A percentile compares a stretch with the other conserved stretches of the same genome.
Evolutionary conservation across 495 filamentous ascomycete genomes (phyloP).

Genomic region (Trichoderma erinaceum): DNA sequence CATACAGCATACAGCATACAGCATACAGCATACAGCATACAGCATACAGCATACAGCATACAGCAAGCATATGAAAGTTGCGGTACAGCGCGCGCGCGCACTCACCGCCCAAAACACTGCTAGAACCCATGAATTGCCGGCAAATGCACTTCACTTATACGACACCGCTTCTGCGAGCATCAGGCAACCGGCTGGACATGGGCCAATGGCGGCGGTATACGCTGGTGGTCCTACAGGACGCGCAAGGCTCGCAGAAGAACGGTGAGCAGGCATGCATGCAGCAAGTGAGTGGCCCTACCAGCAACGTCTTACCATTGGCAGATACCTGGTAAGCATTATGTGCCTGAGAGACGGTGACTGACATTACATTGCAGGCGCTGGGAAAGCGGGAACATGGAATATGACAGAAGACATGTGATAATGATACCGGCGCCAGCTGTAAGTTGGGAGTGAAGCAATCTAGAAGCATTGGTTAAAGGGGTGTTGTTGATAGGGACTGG

Average conservation of each 20-base stretch:
- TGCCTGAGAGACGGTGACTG: slow-evolving; percentile 12
- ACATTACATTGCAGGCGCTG: background rate
- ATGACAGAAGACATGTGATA: background rate
- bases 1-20: background rate
- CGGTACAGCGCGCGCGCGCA: background rate
- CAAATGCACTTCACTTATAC: slow-evolving; percentile 1
- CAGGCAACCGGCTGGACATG: background rate
- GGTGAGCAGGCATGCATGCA: slow-evolving; percentile 4
- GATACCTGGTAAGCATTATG: background rate
- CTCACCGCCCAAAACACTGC: background rate
- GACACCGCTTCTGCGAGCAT: slow-evolving; percentile 10
- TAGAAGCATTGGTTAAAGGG: too few relatives aligned
- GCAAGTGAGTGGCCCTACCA: background rate
- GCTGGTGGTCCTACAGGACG: background rate
- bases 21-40: too few relatives aligned
- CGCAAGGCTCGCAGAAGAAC: slow-evolving; percentile 1
- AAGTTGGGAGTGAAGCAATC: too few relatives aligned
- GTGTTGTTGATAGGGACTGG: too few relatives aligned
- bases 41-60: background rate
- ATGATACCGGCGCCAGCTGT: background rate
- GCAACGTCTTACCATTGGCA: too few relatives aligned
- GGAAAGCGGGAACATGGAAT: background rate
- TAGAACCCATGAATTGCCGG: background rate
- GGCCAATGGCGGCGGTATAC: slow-evolving; percentile 6
- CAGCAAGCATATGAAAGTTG: background rate